Evolutionary conservation across 108 stramenopile species (phyloP).

Genomic region (Nannochloropsis gaditana): DNA sequence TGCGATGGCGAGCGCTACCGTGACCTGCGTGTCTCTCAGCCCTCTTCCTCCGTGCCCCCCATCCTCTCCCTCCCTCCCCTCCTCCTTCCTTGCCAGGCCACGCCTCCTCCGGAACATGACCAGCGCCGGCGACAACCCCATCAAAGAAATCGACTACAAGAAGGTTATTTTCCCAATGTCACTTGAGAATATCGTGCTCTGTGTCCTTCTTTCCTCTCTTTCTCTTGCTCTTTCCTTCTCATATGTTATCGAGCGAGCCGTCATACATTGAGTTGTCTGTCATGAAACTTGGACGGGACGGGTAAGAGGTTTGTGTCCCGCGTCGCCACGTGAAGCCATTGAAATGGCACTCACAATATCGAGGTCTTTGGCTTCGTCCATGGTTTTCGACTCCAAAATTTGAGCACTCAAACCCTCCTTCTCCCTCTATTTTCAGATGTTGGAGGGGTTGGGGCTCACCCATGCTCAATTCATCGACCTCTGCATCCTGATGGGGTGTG

Average conservation of each 20-base stretch:
- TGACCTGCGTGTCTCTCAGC: background rate
- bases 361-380: no score
- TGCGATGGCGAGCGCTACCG: background rate
- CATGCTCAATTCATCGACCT: constrained; percentile 97
- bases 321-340: no score
- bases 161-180: constrained; percentile 55
- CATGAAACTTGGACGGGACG: no score
- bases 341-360: no score
- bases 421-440: background rate
- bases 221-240: background rate
- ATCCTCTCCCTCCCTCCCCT: background rate
- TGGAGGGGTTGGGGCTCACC: constrained; percentile 71
- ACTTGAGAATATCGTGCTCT: no score
- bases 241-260: background rate
- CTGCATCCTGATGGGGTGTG: constrained; percentile 93
- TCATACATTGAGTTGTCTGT: no score
- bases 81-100: background rate
- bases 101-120: constrained; percentile 67
- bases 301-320: no score
- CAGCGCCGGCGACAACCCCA: constrained; percentile 34
- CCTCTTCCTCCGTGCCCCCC: background rate
- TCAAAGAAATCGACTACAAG: constrained; percentile 76
- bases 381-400: no score
- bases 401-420: no score
- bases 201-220: background rate